phyloP scores from a whole-genome alignment of 495 filamentous ascomycete genomes.

The Bombardia bombarda region DNA sequence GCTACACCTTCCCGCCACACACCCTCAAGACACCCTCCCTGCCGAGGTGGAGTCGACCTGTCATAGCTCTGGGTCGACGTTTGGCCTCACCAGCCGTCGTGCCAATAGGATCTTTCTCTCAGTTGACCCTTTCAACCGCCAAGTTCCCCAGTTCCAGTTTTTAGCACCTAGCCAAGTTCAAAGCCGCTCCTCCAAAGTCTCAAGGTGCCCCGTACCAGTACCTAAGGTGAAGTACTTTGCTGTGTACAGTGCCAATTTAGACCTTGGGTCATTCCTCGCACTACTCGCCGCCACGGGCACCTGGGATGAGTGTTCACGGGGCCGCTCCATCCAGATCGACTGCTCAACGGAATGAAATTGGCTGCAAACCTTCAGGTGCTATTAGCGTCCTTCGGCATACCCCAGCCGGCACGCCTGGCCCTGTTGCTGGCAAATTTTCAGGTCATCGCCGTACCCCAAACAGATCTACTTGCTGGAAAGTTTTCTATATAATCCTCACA shows the following conservation, averaged over 20 bases:
- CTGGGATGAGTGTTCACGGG: too few relatives aligned
- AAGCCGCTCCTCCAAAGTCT: too few relatives aligned
- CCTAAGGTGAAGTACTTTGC: too few relatives aligned
- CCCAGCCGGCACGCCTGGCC: constrained; percentile 16
- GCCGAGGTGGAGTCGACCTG: constrained; percentile 13
- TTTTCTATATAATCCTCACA: constrained; percentile 19
- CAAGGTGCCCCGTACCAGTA: too few relatives aligned
- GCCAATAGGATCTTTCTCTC: constrained; percentile 22
- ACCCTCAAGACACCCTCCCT: constrained; percentile 14
- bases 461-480: constrained; percentile 10
- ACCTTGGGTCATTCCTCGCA: too few relatives aligned
- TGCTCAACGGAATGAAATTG: constrained; percentile 6
- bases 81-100: constrained; percentile 1
- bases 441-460: constrained; percentile 26
- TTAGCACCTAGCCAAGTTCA: too few relatives aligned
- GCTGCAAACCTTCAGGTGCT: constrained; percentile 4
- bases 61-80: constrained; percentile 14
- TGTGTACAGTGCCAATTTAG: too few relatives aligned
- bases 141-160: constrained; percentile 8
- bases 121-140: constrained; percentile 19
- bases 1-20: constrained; percentile 9
- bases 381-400: constrained; percentile 5
- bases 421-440: constrained; percentile 22
- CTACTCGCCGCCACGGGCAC: too few relatives aligned
- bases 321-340: not conserved